phyloP scores from a whole-genome alignment of 2,329 filamentous ascomycete genomes.

The Spiromastix sp. region DNA sequence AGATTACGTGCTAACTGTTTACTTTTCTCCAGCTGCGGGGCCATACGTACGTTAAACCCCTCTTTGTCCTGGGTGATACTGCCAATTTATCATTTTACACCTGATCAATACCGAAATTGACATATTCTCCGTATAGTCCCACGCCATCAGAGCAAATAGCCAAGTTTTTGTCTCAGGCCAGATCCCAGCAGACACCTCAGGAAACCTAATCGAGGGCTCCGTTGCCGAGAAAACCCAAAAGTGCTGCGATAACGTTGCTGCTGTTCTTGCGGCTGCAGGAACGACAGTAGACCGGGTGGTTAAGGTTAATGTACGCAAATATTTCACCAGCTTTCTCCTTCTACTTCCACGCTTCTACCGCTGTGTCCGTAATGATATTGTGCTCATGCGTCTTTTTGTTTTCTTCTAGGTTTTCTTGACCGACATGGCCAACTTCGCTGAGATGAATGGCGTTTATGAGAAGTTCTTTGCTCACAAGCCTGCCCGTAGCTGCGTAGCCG shows the following conservation, averaged over 20 bases:
- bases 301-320: conserved; percentile 57
- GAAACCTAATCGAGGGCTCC: conserved; percentile 51
- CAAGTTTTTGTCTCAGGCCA: conserved; percentile 64
- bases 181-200: conserved; percentile 59
- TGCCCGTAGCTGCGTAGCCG: conserved; percentile 53
- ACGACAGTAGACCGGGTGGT: conserved; percentile 70
- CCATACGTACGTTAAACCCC: conserved; percentile 37
- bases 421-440: conserved; percentile 80
- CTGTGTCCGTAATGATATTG: too few species aligned
- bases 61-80: not conserved
- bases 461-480: conserved; percentile 59
- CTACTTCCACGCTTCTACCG: too few species aligned
- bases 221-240: conserved; percentile 60
- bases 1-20: not conserved
- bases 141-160: conserved; percentile 57
- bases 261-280: conserved; percentile 72
- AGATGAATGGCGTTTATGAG: conserved; percentile 65
- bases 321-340: not conserved
- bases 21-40: conserved; percentile 16
- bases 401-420: conserved; percentile 82
- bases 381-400: too few species aligned
- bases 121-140: conserved; percentile 24
- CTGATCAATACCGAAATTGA: not conserved
- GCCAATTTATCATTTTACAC: not conserved
- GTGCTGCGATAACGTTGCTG: conserved; percentile 70